Evolutionary conservation across 345 rosid genomes (phyloP).

Genomic region (Salix brachista): DNA sequence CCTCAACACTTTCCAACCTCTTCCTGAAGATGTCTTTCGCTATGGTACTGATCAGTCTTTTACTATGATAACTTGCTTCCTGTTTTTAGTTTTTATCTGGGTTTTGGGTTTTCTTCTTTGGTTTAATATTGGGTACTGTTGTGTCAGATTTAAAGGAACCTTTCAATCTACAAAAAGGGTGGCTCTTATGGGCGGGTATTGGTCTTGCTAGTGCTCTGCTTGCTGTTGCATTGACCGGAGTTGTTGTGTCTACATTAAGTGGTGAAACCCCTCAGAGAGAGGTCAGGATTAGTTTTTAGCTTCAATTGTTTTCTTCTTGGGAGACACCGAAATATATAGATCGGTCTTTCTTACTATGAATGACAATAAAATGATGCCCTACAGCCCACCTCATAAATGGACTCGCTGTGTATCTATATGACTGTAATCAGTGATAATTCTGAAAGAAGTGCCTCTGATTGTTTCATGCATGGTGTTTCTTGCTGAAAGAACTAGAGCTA

Average conservation of each 20-base stretch:
- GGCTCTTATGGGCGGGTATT: constrained; percentile 64
- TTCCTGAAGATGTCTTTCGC: constrained; percentile 72
- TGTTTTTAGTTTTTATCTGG: not conserved
- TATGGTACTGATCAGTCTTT: constrained; percentile 47
- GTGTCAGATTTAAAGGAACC: constrained; percentile 66
- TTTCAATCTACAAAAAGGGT: constrained; percentile 53
- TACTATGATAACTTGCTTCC: not conserved
- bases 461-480: no score
- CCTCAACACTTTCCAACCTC: constrained; percentile 66
- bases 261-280: constrained; percentile 58
- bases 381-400: not conserved
- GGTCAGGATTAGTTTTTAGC: constrained; percentile 36
- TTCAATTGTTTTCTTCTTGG: not conserved
- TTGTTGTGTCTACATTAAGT: constrained; percentile 41
- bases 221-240: constrained; percentile 43
- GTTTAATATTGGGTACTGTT: not conserved
- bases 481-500: no score
- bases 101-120: not conserved
- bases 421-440: no score
- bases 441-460: no score
- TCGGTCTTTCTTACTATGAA: not conserved
- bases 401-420: not conserved
- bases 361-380: not conserved
- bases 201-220: constrained; percentile 53
- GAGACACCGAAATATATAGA: no score